These are phyloP conservation scores for Myxozyma mucilagina DNA, from an alignment of 805 yeast genomes.

Conservation along the genomic window DNA sequence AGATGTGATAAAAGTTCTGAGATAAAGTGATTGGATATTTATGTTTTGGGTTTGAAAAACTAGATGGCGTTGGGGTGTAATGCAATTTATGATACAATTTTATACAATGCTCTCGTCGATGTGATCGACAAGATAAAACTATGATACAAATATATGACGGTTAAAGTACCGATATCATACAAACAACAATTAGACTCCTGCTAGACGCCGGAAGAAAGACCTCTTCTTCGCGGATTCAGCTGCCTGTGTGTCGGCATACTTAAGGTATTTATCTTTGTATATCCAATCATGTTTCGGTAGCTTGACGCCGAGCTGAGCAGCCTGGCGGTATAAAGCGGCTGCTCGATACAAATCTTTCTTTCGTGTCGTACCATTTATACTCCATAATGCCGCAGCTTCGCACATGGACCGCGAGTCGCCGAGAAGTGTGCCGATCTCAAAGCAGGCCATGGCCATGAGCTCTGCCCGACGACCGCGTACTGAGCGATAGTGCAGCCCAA, in stretches of 20 bases:
- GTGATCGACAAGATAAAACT: too few species aligned
- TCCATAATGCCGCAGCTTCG: constrained; percentile 69
- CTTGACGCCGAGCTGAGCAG: constrained; percentile 61
- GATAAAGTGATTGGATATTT: not conserved
- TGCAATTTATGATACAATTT: not conserved
- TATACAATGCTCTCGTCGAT: too few species aligned
- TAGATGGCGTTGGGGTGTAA: not conserved
- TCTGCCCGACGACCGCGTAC: constrained; percentile 61
- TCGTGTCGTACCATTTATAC: constrained; percentile 51
- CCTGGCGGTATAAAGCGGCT: constrained; percentile 68
- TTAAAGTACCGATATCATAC: too few species aligned
- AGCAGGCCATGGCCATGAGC: constrained; percentile 54
- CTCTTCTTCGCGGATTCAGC: not conserved
- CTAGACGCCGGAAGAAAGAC: constrained; percentile 2
- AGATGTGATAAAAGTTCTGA: constrained; percentile 24
- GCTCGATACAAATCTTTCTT: constrained; percentile 63
- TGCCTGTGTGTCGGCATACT: not conserved
- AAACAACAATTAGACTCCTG: not conserved
- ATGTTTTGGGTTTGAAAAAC: not conserved
- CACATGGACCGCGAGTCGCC: constrained; percentile 71
- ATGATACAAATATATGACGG: too few species aligned
- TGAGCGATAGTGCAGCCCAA: constrained; percentile 57
- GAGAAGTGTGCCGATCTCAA: constrained; percentile 64
- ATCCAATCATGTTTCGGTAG: constrained; percentile 60
- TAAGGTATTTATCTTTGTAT: constrained; percentile 20